Conservation (phyloP, 495 filamentous ascomycete species). For the Penicillium paxilli region DNA sequence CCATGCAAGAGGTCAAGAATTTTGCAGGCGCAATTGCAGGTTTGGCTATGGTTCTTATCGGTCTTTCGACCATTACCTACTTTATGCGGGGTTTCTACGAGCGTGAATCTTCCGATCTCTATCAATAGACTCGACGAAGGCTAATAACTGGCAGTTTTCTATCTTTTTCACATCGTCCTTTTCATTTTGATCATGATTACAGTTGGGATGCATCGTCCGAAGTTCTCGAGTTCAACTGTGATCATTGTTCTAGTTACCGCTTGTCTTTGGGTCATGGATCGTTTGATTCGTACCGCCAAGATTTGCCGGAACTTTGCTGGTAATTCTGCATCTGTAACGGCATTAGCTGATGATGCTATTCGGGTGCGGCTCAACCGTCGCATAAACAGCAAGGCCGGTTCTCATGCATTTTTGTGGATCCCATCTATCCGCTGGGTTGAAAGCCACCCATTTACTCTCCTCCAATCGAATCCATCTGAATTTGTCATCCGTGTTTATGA, state of each 20-base stretch:
- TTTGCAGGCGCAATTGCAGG: slow-evolving; percentile 47
- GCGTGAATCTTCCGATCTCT: background rate
- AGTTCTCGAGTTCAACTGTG: slow-evolving; percentile 32
- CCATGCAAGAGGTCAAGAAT: slow-evolving; percentile 30
- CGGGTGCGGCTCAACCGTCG: slow-evolving; percentile 53
- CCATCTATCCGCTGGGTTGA: slow-evolving; percentile 54
- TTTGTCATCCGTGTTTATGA: slow-evolving; percentile 55
- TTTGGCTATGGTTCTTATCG: slow-evolving; percentile 45
- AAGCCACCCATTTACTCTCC: slow-evolving; percentile 62
- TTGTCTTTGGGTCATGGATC: slow-evolving; percentile 51
- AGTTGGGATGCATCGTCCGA: slow-evolving; percentile 54
- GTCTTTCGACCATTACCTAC: slow-evolving; percentile 22
- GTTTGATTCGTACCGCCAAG: slow-evolving; percentile 46
- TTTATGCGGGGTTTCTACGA: slow-evolving; percentile 50
- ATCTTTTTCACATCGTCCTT: slow-evolving; percentile 50
- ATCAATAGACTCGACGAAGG: too few species aligned
- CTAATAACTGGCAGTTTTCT: slow-evolving; percentile 38
- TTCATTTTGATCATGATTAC: slow-evolving; percentile 55
- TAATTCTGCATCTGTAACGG: slow-evolving; percentile 52
- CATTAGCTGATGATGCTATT: slow-evolving; percentile 55
- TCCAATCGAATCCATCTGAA: slow-evolving; percentile 44
- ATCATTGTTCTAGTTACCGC: slow-evolving; percentile 45
- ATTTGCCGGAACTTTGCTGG: slow-evolving; percentile 46
- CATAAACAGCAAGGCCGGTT: slow-evolving; percentile 46
- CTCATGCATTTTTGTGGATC: slow-evolving; percentile 61